Percentiles rank a stretch among this genome's conserved stretches.
Conservation (phyloP, 164 flowering plant species). For the Akebia trifoliata region DNA sequence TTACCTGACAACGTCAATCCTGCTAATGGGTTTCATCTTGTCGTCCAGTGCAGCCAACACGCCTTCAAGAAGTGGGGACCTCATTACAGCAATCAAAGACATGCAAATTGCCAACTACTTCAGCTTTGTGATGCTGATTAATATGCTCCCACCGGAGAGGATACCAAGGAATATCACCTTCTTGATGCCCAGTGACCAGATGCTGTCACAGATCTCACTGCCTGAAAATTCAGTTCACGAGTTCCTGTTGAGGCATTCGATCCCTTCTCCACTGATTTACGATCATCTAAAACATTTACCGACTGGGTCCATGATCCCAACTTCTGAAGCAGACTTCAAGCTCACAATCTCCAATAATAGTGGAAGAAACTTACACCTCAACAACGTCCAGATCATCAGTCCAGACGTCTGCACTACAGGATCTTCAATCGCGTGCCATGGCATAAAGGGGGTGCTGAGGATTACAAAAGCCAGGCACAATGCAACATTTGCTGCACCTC, state of each 20-base stretch:
- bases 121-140: conserved; percentile 66
- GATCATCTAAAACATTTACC: conserved; percentile 55
- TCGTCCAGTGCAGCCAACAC: conserved; percentile 14
- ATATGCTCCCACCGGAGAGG: conserved; percentile 45
- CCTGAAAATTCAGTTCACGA: conserved; percentile 25
- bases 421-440: conserved; percentile 71
- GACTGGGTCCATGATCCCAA: conserved; percentile 56
- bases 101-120: conserved; percentile 75
- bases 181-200: conserved; percentile 74
- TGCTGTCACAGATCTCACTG: conserved; percentile 33
- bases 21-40: conserved; percentile 21
- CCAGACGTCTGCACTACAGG: conserved; percentile 64
- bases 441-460: conserved; percentile 57
- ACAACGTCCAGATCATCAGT: conserved; percentile 51
- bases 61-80: conserved; percentile 21
- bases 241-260: conserved; percentile 67
- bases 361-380: conserved; percentile 39
- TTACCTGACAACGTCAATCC: conserved; percentile 9
- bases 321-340: conserved; percentile 30
- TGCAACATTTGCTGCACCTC: no score
- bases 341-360: conserved; percentile 54
- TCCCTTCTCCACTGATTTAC: conserved; percentile 60
- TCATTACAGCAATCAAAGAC: conserved; percentile 47
- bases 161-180: conserved; percentile 56
- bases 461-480: conserved; percentile 4